Evolutionary conservation across 805 yeast species (phyloP), one percentile per base, ranked within the genome.

Genomic region (Suhomyces emberorum): DNA sequence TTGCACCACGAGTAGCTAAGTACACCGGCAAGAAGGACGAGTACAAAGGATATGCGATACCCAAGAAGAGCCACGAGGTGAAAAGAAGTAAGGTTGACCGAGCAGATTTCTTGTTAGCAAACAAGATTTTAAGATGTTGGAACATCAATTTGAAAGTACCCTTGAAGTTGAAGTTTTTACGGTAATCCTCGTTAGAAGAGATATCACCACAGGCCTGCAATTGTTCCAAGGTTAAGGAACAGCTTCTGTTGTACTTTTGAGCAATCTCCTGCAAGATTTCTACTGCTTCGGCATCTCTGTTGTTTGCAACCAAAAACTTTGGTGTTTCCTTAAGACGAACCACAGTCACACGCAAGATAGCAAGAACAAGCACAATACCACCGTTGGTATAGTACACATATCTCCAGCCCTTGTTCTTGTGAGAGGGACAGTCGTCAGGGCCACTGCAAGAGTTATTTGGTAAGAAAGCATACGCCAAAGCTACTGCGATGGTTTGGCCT

Each of bases 381-480:
- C 72, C 57, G 32, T 74, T 49, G 5, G 74, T 74, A 39, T 70
- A 68, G 46, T 65, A 62, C 30, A 66, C 62, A 51, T 79, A 79
- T 49, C 84, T 57, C 83, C 84, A 79, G 29, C 84, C 84, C 54
- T 70, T 68, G 55, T 79, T 79, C 18, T 60, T 50, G 15, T 50
- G 42, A 4, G 73, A 61, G 11, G 69, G 63, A 54, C 84, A 78
- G 34, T 61, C 28, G n/a, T 51, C 65, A 7, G 53, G 51, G 17
- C 59, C 52, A 33, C 41, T 39, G 23, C 83, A 77, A 4, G 77
- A 70, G 41, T 62, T 62, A 39, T 71, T 66, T 10, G 78, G 70
- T 32, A 79, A 57, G 37, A 74, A 70, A 0, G 77, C 81, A 79
- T 81, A 78, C 4, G 79, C 71, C 27, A 76, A 47, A 14, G 76